phyloP scores from a whole-genome alignment of 2,329 filamentous ascomycete species.

The Thelonectria olida region DNA sequence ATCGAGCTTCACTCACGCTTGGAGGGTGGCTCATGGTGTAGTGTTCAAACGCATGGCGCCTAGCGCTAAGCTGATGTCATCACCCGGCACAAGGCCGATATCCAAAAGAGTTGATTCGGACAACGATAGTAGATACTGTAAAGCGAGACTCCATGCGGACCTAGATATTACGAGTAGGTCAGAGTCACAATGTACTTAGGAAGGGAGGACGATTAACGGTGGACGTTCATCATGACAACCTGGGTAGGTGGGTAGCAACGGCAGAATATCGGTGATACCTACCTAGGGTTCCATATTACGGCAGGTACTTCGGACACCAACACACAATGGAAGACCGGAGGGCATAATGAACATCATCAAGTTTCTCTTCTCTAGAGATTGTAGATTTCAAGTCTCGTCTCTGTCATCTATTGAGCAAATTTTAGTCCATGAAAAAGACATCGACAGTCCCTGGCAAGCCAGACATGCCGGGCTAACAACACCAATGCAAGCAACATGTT shows the following conservation, averaged over 20 bases:
- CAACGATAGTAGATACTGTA: background rate
- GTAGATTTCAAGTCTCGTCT: constrained; percentile 8
- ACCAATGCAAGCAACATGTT: constrained; percentile 9
- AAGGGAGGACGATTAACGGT: background rate
- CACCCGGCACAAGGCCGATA: constrained; percentile 1
- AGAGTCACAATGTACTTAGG: background rate
- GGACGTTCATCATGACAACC: background rate
- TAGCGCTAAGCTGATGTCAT: constrained; percentile 3
- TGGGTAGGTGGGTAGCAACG: background rate
- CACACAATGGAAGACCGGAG: background rate
- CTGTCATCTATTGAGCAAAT: constrained; percentile 9
- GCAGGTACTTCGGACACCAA: background rate
- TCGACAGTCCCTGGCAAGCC: constrained; percentile 1
- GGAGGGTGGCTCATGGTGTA: constrained; percentile 40
- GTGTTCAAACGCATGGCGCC: constrained; percentile 28
- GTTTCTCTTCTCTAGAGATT: constrained; percentile 2
- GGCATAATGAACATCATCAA: constrained; percentile 12
- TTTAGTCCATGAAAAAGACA: constrained; percentile 1
- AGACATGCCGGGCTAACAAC: background rate
- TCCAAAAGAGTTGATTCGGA: background rate
- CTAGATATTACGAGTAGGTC: background rate
- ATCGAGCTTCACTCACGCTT: constrained; percentile 30
- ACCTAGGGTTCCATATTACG: no score
- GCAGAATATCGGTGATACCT: constrained; percentile 22
- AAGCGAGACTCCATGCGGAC: constrained; percentile 7